Evolutionary conservation across 2,329 filamentous ascomycete species (phyloP).

Genomic region (Fusarium sp.): DNA sequence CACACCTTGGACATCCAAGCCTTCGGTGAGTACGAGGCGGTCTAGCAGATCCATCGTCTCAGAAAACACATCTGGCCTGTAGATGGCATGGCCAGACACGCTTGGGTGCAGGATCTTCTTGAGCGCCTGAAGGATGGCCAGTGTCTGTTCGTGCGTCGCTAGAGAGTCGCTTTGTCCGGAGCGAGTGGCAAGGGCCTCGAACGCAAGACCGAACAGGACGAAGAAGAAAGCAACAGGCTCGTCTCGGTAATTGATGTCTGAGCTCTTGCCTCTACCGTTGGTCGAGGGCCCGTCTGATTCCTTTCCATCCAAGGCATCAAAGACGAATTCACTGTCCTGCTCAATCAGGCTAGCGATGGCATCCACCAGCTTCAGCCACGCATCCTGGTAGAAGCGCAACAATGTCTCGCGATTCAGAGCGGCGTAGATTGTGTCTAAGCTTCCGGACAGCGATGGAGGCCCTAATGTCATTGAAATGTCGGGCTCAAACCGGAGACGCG

Average conservation of each 20-base stretch:
- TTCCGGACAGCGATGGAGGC: slow-evolving; percentile 84
- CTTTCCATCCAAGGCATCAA: slow-evolving; percentile 95
- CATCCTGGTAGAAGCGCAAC: slow-evolving; percentile 95
- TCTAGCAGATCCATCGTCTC: slow-evolving; percentile 98
- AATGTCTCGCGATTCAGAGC: slow-evolving; percentile 95
- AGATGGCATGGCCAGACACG: slow-evolving; percentile 96
- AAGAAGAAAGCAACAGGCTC: slow-evolving; percentile 99
- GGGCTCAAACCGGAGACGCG: slow-evolving; percentile 92
- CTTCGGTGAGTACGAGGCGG: slow-evolving; percentile 91
- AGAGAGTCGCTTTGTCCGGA: slow-evolving; percentile 68
- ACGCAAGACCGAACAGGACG: slow-evolving; percentile 95
- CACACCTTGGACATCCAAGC: slow-evolving; percentile 87
- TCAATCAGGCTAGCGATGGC: slow-evolving; percentile 98
- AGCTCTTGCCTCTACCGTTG: slow-evolving; percentile 72
- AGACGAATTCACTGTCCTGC: slow-evolving; percentile 97
- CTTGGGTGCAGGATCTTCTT: slow-evolving; percentile 96
- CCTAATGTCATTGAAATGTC: slow-evolving; percentile 95
- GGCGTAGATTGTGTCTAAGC: slow-evolving; percentile 94
- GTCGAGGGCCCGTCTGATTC: slow-evolving; percentile 65
- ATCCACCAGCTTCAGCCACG: slow-evolving; percentile 96
- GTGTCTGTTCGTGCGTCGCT: slow-evolving; percentile 81
- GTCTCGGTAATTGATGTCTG: slow-evolving; percentile 96
- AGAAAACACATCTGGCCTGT: slow-evolving; percentile 94
- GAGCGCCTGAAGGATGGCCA: slow-evolving; percentile 91
- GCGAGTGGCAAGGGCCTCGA: slow-evolving; percentile 92